Evolutionary conservation across 1,139 yeast genomes (phyloP).

Genomic region (Neolecta irregularis): DNA sequence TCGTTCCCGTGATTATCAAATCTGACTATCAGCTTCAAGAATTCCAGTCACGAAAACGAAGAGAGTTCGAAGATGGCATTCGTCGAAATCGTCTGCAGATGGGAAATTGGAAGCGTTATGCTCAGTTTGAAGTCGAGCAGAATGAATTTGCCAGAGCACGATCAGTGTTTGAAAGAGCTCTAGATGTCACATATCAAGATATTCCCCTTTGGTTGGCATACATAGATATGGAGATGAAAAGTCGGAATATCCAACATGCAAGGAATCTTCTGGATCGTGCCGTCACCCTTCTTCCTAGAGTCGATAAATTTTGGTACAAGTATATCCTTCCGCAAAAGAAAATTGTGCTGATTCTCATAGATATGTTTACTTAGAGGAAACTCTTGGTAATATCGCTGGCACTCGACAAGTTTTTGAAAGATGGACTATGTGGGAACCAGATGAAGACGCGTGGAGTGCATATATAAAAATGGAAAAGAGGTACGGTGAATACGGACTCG

Average conservation of each 20-base stretch:
- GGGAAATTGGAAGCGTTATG: slow-evolving; percentile 88
- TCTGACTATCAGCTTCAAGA: slow-evolving; percentile 34
- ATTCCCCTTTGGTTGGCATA: slow-evolving; percentile 81
- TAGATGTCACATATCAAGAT: slow-evolving; percentile 56
- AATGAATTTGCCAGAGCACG: slow-evolving; percentile 64
- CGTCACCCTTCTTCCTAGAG: slow-evolving; percentile 54
- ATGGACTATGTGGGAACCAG: slow-evolving; percentile 62
- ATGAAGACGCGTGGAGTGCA: slow-evolving; percentile 54
- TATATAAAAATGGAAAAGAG: slow-evolving; percentile 59
- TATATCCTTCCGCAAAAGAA: slow-evolving; percentile 13
- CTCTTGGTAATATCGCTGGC: slow-evolving; percentile 46
- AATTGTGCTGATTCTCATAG: background rate
- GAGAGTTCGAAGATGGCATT: slow-evolving; percentile 72
- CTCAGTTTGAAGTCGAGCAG: slow-evolving; percentile 71
- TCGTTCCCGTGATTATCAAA: slow-evolving; percentile 1
- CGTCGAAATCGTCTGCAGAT: slow-evolving; percentile 65
- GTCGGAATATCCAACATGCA: slow-evolving; percentile 72
- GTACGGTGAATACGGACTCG: slow-evolving; percentile 42
- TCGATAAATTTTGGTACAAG: slow-evolving; percentile 75
- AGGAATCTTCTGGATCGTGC: slow-evolving; percentile 72
- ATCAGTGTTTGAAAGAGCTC: slow-evolving; percentile 75
- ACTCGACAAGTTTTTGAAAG: slow-evolving; percentile 55
- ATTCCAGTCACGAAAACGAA: slow-evolving; percentile 57
- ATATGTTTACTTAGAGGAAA: slow-evolving; percentile 70
- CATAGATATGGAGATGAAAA: slow-evolving; percentile 58